Evolutionary conservation across 352 stramenopile genomes (phyloP).

Genomic region (Plasmopara muralis): DNA sequence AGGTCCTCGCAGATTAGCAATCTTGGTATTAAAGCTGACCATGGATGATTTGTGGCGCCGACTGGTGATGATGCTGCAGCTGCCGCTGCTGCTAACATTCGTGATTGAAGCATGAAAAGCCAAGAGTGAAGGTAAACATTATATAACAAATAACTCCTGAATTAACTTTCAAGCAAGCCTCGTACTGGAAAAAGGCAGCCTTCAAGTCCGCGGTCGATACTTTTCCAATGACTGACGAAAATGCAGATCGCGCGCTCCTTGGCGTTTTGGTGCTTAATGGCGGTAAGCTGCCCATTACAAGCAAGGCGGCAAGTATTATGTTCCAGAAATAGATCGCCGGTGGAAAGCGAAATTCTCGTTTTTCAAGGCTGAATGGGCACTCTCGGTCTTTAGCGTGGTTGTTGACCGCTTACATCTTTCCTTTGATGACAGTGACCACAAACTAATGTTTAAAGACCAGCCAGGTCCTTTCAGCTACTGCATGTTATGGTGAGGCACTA

Average conservation of each 20-base stretch:
- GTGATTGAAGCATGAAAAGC: background rate
- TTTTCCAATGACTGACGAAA: background rate
- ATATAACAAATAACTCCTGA: background rate
- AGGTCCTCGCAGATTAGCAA: background rate
- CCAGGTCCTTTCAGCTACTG: background rate
- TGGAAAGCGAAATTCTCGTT: background rate
- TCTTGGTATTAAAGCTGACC: background rate
- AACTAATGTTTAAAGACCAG: background rate
- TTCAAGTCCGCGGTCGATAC: background rate
- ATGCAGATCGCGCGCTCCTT: background rate
- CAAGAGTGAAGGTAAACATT: background rate
- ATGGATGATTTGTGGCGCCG: too few relatives aligned
- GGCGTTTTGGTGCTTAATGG: background rate
- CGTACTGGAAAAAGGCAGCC: background rate
- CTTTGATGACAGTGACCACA: background rate
- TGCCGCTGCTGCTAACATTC: background rate
- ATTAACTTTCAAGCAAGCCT: background rate
- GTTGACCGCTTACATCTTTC: background rate
- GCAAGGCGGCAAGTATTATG: background rate
- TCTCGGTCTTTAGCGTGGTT: background rate
- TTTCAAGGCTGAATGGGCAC: background rate
- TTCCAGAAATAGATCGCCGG: background rate
- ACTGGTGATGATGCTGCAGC: background rate
- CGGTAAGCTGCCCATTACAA: background rate
- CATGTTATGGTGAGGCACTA: background rate